Base-by-base conservation (phyloP, 2,329 filamentous ascomycete species). In the Escovopsis sp. region DNA sequence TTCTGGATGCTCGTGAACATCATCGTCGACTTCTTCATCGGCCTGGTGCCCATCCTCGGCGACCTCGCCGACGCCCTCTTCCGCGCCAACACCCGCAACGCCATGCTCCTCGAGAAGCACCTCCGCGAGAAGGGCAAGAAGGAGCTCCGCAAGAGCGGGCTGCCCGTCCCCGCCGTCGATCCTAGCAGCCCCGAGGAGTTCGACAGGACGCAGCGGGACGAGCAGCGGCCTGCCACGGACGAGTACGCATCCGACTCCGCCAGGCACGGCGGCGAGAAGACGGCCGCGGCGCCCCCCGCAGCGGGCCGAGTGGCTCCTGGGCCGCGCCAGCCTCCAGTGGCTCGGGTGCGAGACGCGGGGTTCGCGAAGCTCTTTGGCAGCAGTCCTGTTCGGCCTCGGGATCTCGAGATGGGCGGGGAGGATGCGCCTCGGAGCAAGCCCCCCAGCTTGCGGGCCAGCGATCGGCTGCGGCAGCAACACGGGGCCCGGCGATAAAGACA, bases 1-100 rank as follows among this genome's bases (percentile, higher is more conserved):
- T 54, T 69, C 19, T 69, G 69, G 49, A 96, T 98, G 90, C 55
- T 86, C 43, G 57, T 86, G 50, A 92, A 94, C 57, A 72, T 94
- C 37, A 48, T 68, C 4, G 40, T 87, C 28, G 83, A 92, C 51
- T 83, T 90, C 45, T 53, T 69, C 27, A 63, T 87, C 25, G 84
- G 83, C 5, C 59, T 90, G 3, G 63, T 88, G 1, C 83, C 83
- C 0, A 72, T 88, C 41, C 42, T 85, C 1, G 83, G 83, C n/a
- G 83, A 88, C 48, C 40, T 88, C 3, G 70, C 67, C 27, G 83
- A 90, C 48, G 79, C 79, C 5, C 54, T 73, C 3, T 79, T 79
- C 58, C 76, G 80, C 41, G 77, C 76, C 51, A 90, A 88, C 49
- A 83, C 78, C 15, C 74, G 74, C 47, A 90, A 88, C 46, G 75